phyloP scores from a whole-genome alignment of 805 yeast species.

The Metschnikowia proteae region DNA sequence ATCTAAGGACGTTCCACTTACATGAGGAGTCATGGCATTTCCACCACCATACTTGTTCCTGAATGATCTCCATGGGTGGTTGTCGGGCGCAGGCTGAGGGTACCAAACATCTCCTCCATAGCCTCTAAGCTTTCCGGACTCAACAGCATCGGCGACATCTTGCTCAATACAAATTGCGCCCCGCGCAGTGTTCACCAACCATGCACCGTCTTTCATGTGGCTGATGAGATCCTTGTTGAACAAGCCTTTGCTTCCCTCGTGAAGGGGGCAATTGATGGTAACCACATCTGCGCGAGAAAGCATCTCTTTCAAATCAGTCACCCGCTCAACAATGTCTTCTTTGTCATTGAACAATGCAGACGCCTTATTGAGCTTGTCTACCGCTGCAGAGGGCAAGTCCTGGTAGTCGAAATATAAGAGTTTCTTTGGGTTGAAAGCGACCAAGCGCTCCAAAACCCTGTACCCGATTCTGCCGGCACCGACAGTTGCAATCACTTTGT shows the following conservation, averaged over 20 bases:
- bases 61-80: slow-evolving; percentile 76
- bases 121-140: slow-evolving; percentile 66
- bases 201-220: slow-evolving; percentile 69
- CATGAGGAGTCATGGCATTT: slow-evolving; percentile 83
- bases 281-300: slow-evolving; percentile 67
- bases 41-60: slow-evolving; percentile 59
- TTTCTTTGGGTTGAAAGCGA: slow-evolving; percentile 72
- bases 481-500: slow-evolving; percentile 72
- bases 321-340: slow-evolving; percentile 52
- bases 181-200: slow-evolving; percentile 75
- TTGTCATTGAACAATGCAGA: slow-evolving; percentile 42
- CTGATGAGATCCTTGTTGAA: slow-evolving; percentile 62
- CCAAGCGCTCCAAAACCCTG: slow-evolving; percentile 66
- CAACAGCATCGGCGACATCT: slow-evolving; percentile 72
- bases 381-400: slow-evolving; percentile 52
- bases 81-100: slow-evolving; percentile 78
- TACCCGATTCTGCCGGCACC: slow-evolving; percentile 83
- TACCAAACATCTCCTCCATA: slow-evolving; percentile 86
- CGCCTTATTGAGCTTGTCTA: slow-evolving; percentile 35
- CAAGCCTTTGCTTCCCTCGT: slow-evolving; percentile 63
- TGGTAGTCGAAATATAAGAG: slow-evolving; percentile 74
- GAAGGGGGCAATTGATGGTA: slow-evolving; percentile 74
- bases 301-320: slow-evolving; percentile 58
- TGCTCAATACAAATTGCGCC: slow-evolving; percentile 74
- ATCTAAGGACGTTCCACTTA: slow-evolving; percentile 75